Percentiles rank a stretch among this genome's conserved stretches.
phyloP scores from a whole-genome alignment of 2,329 filamentous ascomycete species.

The Fusarium anguioides region DNA sequence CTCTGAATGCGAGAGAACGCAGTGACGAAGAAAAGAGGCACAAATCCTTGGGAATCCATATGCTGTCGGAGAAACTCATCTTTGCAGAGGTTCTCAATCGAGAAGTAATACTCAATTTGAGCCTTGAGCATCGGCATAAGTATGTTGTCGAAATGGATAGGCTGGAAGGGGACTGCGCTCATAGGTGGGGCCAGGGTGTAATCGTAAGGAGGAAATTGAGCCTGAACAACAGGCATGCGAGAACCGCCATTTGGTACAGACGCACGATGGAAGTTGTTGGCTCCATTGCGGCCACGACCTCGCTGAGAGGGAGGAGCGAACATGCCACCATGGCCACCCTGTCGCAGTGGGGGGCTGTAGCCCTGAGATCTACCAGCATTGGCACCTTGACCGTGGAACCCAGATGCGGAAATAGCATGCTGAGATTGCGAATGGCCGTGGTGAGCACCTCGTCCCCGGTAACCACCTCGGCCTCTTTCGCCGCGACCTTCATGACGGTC shows the following conservation, averaged over 20 bases:
- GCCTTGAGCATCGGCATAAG: slow-evolving; percentile 56
- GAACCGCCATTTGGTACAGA: slow-evolving; percentile 52
- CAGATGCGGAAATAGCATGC: slow-evolving; percentile 41
- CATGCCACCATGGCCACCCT: slow-evolving; percentile 52
- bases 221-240: slow-evolving; percentile 53
- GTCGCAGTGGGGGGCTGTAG: slow-evolving; percentile 59
- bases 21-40: slow-evolving; percentile 80
- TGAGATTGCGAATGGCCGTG: slow-evolving; percentile 52
- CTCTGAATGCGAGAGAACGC: slow-evolving; percentile 79
- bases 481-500: slow-evolving; percentile 54
- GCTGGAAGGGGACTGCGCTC: slow-evolving; percentile 50
- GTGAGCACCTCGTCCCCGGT: slow-evolving; percentile 59
- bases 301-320: slow-evolving; percentile 50
- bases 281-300: slow-evolving; percentile 51
- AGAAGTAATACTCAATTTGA: slow-evolving; percentile 93
- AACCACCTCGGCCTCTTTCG: slow-evolving; percentile 58
- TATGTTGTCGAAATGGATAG: slow-evolving; percentile 66
- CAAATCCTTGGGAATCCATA: slow-evolving; percentile 97
- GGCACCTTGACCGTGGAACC: slow-evolving; percentile 52
- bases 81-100: slow-evolving; percentile 93
- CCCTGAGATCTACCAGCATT: slow-evolving; percentile 50
- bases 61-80: slow-evolving; percentile 87
- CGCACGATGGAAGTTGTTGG: slow-evolving; percentile 54
- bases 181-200: slow-evolving; percentile 55
- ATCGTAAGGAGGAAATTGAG: slow-evolving; percentile 52